Base-by-base conservation (phyloP, 495 filamentous ascomycete genomes). In the Trichodelitschia bisporula region DNA sequence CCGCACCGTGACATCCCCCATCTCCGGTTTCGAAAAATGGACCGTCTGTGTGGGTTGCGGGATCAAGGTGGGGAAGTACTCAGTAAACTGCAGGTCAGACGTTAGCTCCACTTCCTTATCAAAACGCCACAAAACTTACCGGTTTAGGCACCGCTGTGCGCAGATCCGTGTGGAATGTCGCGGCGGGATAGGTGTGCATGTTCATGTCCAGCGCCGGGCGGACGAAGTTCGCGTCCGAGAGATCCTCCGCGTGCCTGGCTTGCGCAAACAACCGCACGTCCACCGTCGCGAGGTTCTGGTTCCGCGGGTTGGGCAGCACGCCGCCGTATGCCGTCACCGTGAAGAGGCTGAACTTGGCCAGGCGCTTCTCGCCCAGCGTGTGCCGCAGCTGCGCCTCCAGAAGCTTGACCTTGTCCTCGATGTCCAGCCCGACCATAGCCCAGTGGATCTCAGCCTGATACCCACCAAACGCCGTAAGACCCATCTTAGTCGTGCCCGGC, bases 41-140 rank as follows among this genome's bases (percentile, higher is more conserved):
- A 48, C 45, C 27, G 37, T 18, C 3, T 50, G 32, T 15, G 39
- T 39, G 11, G 34, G 14, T 31, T 53, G 47, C 19, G 45, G 42
- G 2, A 53, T 26, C 11, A 53, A 33, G 2, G 46, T 43, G n/a
- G 51, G 45, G 18, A 39, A 48, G 37, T 53, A 51, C 40, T 53
- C 48, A 41, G 4, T 49, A 25, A 3, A 42, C 37, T 32, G n/a
- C n/a, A n/a, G n/a, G n/a, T n/a, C n/a, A n/a, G n/a, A n/a, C n/a
- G n/a, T n/a, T n/a, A n/a, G n/a, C n/a, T n/a, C n/a, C n/a, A n/a
- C n/a, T n/a, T n/a, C n/a, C n/a, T n/a, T n/a, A n/a, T n/a, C n/a
- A n/a, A n/a, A n/a, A n/a, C n/a, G n/a, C n/a, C n/a, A n/a, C n/a
- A n/a, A n/a, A n/a, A n/a, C n/a, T n/a, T n/a, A n/a, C n/a, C n/a